phyloP scores from a whole-genome alignment of 768 basidiomycete genomes.

The Kwoniella newhampshirensis region DNA sequence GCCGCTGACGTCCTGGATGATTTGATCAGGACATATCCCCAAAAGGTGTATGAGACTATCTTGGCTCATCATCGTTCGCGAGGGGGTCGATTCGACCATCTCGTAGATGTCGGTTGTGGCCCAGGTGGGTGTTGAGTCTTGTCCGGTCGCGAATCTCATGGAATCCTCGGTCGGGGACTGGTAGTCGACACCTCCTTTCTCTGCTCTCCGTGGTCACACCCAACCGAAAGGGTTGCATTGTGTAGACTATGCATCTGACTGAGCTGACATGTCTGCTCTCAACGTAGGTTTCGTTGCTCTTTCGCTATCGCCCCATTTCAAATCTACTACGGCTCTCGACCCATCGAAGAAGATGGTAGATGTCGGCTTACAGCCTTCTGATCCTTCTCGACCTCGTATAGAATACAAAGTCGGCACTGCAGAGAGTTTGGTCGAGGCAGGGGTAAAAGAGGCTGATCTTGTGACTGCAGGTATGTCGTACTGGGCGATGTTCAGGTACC shows the following conservation, averaged over 20 bases:
- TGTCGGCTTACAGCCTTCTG: conserved; percentile 26
- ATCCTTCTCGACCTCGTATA: conserved; percentile 35
- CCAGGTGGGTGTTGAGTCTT: conserved; percentile 72
- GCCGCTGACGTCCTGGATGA: too few relatives aligned
- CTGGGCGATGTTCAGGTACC: too few relatives aligned
- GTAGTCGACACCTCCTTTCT: too few relatives aligned
- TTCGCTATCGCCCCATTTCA: conserved; percentile 60
- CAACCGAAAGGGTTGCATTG: too few relatives aligned
- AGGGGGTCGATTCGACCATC: conserved; percentile 58
- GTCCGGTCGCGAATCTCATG: too few relatives aligned
- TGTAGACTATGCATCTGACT: neutral
- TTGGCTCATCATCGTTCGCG: conserved; percentile 61
- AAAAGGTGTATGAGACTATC: conserved; percentile 64
- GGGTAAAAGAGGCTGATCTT: conserved; percentile 60
- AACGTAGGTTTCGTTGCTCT: conserved; percentile 68
- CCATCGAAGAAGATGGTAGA: conserved; percentile 71
- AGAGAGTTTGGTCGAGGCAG: conserved; percentile 61
- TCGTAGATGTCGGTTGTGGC: conserved; percentile 78
- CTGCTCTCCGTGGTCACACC: too few relatives aligned
- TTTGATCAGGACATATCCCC: conserved; percentile 69
- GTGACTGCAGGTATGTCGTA: conserved; percentile 66
- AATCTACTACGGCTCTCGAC: conserved; percentile 69
- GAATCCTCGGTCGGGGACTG: too few relatives aligned
- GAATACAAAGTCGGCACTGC: conserved; percentile 57
- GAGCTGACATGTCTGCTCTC: too few relatives aligned